These are phyloP conservation scores for Chlorella sp. DNA, from an alignment of 139 green algal species.

Conservation along the genomic window DNA sequence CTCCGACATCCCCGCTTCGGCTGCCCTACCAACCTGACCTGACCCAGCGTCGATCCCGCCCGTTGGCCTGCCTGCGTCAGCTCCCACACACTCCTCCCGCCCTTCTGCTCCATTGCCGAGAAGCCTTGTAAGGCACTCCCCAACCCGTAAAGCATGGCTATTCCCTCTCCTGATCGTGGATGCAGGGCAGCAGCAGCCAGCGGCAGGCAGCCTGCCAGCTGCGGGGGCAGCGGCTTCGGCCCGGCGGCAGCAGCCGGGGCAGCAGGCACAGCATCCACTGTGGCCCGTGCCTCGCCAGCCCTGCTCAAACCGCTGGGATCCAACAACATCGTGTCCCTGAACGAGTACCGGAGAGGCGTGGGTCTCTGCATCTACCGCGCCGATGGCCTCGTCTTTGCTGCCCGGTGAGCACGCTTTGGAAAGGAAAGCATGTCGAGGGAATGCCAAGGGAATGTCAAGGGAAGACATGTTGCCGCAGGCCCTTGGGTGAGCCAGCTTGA, in stretches of 20 bases:
- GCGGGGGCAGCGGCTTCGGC: neutral
- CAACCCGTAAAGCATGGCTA: too few species aligned
- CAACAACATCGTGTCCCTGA: constrained; percentile 18
- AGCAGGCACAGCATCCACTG: neutral
- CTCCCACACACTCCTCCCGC: too few species aligned
- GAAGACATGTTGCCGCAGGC: neutral
- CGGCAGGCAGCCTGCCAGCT: neutral
- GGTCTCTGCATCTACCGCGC: constrained; percentile 60
- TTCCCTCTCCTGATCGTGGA: too few species aligned
- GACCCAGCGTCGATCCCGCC: too few species aligned
- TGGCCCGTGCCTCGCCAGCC: neutral
- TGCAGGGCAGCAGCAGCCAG: neutral
- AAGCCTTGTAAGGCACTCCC: too few species aligned
- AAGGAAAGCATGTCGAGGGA: too few species aligned
- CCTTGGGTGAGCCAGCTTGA: too few species aligned
- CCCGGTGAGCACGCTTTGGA: constrained; percentile 35
- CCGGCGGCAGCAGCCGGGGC: neutral
- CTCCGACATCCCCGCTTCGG: too few species aligned
- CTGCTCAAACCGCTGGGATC: neutral
- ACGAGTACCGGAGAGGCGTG: constrained; percentile 55
- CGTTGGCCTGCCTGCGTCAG: too few species aligned
- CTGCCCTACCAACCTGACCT: too few species aligned
- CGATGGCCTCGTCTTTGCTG: constrained; percentile 58
- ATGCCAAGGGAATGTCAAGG: too few species aligned
- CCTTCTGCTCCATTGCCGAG: too few species aligned